Conservation (phyloP, 352 stramenopile species). For the Globisporangium uncinulatum region DNA sequence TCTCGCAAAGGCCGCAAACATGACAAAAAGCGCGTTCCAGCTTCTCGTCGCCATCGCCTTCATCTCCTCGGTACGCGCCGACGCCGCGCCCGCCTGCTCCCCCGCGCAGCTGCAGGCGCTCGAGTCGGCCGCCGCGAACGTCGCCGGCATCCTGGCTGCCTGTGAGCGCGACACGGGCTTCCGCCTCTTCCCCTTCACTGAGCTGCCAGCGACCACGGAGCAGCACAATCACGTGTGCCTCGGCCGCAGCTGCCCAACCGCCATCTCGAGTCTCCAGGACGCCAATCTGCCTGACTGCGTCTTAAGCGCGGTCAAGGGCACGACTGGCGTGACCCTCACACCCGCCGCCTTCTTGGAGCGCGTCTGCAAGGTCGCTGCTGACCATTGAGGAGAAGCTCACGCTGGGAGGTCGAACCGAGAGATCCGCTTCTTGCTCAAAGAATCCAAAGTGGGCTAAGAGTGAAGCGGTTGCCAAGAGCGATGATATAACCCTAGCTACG, state of each 20-base stretch:
- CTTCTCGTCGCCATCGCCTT: not conserved
- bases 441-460: not conserved
- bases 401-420: slow-evolving; percentile 38
- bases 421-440: slow-evolving; percentile 52
- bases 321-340: not conserved
- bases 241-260: slow-evolving; percentile 26
- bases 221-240: slow-evolving; percentile 24
- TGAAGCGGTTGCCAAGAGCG: too few species aligned
- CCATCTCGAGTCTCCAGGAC: slow-evolving; percentile 13
- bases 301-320: slow-evolving; percentile 8
- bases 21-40: not conserved
- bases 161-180: slow-evolving; percentile 29
- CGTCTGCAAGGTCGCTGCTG: slow-evolving; percentile 4
- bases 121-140: slow-evolving; percentile 3
- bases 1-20: too few species aligned
- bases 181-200: slow-evolving; percentile 22
- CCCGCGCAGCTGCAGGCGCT: slow-evolving; percentile 11
- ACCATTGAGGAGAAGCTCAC: slow-evolving; percentile 1
- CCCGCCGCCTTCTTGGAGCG: not conserved
- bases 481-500: too few species aligned
- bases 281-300: slow-evolving; percentile 19
- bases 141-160: slow-evolving; percentile 14
- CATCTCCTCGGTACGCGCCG: not conserved
- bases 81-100: slow-evolving; percentile 7
- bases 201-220: slow-evolving; percentile 12